A percentile compares a stretch with the other conserved stretches of the same genome.
These are phyloP conservation scores for Saturnispora halmiae DNA, from an alignment of 805 yeast species.

Conservation along the genomic window DNA sequence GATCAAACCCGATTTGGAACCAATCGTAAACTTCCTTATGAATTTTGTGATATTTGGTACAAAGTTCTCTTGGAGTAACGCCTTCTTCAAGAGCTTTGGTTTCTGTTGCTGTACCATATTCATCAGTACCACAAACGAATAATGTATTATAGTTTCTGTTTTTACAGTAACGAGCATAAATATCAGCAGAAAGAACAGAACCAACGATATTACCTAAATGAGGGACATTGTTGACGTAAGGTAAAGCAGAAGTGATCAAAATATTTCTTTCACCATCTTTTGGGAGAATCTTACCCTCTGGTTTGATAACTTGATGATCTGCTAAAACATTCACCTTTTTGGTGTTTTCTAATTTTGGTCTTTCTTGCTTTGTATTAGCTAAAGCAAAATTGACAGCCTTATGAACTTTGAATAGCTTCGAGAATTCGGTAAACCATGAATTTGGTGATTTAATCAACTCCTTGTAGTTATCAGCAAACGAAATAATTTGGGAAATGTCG, in stretches of 20 bases:
- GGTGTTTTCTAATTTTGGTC: conserved; percentile 35
- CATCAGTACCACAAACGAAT: conserved; percentile 95
- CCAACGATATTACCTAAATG: conserved; percentile 97
- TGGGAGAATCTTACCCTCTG: conserved; percentile 47
- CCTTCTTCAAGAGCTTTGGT: conserved; percentile 95
- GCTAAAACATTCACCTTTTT: conserved; percentile 25
- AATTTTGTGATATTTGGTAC: conserved; percentile 81
- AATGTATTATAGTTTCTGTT: conserved; percentile 81
- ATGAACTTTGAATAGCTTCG: conserved; percentile 31
- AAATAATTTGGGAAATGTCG: conserved; percentile 47
- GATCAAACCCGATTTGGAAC: conserved; percentile 92
- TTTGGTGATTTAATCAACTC: conserved; percentile 13
- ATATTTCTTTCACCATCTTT: conserved; percentile 67
- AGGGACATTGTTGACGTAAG: conserved; percentile 97
- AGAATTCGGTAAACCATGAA: conserved; percentile 37
- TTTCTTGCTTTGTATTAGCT: conserved; percentile 35
- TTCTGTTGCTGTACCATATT: conserved; percentile 98
- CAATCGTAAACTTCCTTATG: conserved; percentile 91
- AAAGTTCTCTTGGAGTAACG: conserved; percentile 77
- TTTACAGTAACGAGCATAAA: conserved; percentile 82
- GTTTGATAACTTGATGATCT: conserved; percentile 13
- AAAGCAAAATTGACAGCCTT: conserved; percentile 40
- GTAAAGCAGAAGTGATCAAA: conserved; percentile 90
- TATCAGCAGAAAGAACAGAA: conserved; percentile 89
- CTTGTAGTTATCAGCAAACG: conserved; percentile 52